Evolutionary conservation across 306 rosid genomes (phyloP).

Genomic region (Castanopsis chinensis): DNA sequence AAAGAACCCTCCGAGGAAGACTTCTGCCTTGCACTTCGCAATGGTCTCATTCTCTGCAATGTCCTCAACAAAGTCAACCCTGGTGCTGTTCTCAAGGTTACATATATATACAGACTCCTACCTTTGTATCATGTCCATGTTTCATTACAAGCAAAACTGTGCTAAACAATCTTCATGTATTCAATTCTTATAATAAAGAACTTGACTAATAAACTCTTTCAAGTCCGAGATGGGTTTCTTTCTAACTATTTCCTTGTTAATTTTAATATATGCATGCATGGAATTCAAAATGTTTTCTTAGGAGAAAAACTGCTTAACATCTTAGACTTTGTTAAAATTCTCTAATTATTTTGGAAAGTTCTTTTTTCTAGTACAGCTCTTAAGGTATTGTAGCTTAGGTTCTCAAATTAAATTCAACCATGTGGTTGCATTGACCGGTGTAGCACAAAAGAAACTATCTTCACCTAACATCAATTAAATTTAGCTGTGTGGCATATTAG

Average conservation of each 20-base stretch:
- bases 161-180: background rate
- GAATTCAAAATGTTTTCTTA: background rate
- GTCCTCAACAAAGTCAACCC: slow-evolving; percentile 95
- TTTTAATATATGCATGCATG: background rate
- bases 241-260: background rate
- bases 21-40: slow-evolving; percentile 82
- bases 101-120: background rate
- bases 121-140: background rate
- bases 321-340: too few species aligned
- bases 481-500: rapidly evolving
- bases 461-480: too few species aligned
- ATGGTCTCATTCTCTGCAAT: slow-evolving; percentile 94
- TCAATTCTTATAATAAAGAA: background rate
- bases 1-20: slow-evolving; percentile 86
- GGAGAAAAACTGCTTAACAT: background rate
- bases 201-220: background rate
- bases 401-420: too few species aligned
- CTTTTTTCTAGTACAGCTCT: background rate
- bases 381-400: too few species aligned
- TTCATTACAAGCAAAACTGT: background rate
- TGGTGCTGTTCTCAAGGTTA: slow-evolving; percentile 82
- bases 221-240: background rate
- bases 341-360: background rate
- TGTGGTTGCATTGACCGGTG: too few species aligned
- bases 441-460: too few species aligned